phyloP scores from a whole-genome alignment of 441 rosid genomes.

The Pelargonium citronellum region DNA sequence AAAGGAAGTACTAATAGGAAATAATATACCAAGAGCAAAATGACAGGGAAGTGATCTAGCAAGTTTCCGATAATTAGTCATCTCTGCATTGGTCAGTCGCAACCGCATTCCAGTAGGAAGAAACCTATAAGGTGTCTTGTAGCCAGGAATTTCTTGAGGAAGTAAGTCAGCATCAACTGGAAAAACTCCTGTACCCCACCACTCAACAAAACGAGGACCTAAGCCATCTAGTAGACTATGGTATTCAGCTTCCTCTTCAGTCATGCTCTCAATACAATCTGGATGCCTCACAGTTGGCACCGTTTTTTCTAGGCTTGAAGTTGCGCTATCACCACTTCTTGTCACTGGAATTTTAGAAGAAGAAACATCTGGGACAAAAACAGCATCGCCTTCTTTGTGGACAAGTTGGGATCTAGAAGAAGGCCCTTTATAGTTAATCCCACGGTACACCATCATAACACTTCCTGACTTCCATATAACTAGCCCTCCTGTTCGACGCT shows the following conservation, averaged over 20 bases:
- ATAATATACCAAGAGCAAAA: conserved; percentile 82
- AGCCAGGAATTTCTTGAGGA: conserved; percentile 70
- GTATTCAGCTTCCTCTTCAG: conserved; percentile 78
- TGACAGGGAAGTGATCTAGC: conserved; percentile 92
- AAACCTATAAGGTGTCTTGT: conserved; percentile 87
- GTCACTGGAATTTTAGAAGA: conserved; percentile 34
- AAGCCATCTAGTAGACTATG: conserved; percentile 67
- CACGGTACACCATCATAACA: conserved; percentile 90
- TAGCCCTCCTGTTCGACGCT: conserved; percentile 90
- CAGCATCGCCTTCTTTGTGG: conserved; percentile 39
- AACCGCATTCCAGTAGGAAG: conserved; percentile 95
- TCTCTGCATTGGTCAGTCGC: conserved; percentile 83
- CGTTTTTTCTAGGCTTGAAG: conserved; percentile 31
- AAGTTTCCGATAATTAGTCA: conserved; percentile 80
- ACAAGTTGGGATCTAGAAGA: conserved; percentile 32
- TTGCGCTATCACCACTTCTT: conserved; percentile 29
- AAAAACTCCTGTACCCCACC: conserved; percentile 98
- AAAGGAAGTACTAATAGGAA: conserved; percentile 16
- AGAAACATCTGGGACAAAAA: conserved; percentile 67
- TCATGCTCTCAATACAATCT: conserved; percentile 35
- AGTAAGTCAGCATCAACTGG: conserved; percentile 95
- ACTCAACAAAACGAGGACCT: conserved; percentile 88
- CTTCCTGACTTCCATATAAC: conserved; percentile 94
- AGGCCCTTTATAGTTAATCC: conserved; percentile 72
- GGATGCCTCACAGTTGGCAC: conserved; percentile 33